Percentiles rank a stretch among this genome's conserved stretches.
phyloP scores from a whole-genome alignment of 2,329 filamentous ascomycete species.

The Cephalotrichum gorgonifer region DNA sequence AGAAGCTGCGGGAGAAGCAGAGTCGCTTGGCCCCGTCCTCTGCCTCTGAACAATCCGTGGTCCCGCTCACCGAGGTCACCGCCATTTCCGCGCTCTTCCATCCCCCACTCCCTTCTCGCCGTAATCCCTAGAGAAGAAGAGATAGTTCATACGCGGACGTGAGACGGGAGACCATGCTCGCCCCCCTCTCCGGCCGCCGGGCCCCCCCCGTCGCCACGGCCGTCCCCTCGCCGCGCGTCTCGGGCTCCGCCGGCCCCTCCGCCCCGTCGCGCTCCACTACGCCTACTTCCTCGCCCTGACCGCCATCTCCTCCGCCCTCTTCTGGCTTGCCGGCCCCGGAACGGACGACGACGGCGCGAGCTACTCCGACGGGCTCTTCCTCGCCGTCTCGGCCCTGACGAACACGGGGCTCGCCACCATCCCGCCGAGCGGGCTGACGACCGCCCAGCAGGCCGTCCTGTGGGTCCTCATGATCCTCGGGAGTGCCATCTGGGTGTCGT shows the following conservation, averaged over 20 bases:
- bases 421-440: constrained; percentile 52
- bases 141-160: no score
- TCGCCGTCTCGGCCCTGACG: constrained; percentile 57
- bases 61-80: no score
- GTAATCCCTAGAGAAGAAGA: no score
- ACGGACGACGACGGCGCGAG: constrained; percentile 30
- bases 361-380: constrained; percentile 57
- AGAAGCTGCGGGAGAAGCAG: no score
- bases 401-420: constrained; percentile 58
- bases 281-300: constrained; percentile 50
- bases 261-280: constrained; percentile 58
- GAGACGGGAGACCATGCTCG: no score
- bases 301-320: constrained; percentile 46
- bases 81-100: no score
- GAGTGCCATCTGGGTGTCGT: constrained; percentile 56
- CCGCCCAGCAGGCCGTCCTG: constrained; percentile 57
- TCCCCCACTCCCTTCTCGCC: no score
- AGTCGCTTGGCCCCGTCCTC: no score
- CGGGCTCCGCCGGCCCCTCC: constrained; percentile 28
- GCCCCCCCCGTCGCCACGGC: background rate
- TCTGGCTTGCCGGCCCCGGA: constrained; percentile 47
- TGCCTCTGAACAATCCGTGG: no score
- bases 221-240: background rate
- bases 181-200: no score
- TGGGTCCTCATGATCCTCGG: constrained; percentile 57